Conservation (phyloP, 805 yeast genomes). For the Candida awuae region DNA sequence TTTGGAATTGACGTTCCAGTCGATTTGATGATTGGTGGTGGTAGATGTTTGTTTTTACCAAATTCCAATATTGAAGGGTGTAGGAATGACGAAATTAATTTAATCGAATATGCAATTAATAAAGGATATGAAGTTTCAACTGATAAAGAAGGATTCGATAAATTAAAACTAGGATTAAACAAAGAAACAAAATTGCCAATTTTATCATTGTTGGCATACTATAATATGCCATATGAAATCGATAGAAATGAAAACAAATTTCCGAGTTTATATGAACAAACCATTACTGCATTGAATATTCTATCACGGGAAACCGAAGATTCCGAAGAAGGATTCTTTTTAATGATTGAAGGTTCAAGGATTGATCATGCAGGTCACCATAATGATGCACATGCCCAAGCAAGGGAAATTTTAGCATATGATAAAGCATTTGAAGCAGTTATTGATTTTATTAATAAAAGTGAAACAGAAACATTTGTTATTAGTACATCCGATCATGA, state of each 20-base stretch:
- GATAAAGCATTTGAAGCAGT: constrained; percentile 76
- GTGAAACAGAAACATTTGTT: constrained; percentile 70
- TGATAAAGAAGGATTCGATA: constrained; percentile 51
- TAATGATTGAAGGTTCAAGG: constrained; percentile 84
- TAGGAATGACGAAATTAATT: constrained; percentile 61
- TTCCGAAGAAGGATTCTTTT: constrained; percentile 76
- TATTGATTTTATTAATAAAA: constrained; percentile 53
- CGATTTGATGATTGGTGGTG: constrained; percentile 87
- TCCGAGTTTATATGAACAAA: constrained; percentile 78
- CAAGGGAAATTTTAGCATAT: constrained; percentile 80
- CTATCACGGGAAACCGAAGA: constrained; percentile 59
- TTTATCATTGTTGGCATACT: constrained; percentile 64
- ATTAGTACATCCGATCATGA: constrained; percentile 90
- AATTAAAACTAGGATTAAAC: constrained; percentile 46
- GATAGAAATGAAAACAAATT: constrained; percentile 55
- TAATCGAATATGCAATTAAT: constrained; percentile 53
- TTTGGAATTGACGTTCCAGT: constrained; percentile 71
- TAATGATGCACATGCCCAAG: constrained; percentile 93
- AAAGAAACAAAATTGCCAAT: constrained; percentile 58
- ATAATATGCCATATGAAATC: constrained; percentile 77
- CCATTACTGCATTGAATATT: constrained; percentile 63
- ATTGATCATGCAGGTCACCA: constrained; percentile 94
- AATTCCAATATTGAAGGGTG: constrained; percentile 46
- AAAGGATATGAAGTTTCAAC: constrained; percentile 63
- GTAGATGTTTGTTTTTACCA: constrained; percentile 76